Evolutionary conservation across 176 grass and related monocot species (phyloP), one percentile per base, ranked within the genome.

Genomic region (Echinochloa phyllopogon): DNA sequence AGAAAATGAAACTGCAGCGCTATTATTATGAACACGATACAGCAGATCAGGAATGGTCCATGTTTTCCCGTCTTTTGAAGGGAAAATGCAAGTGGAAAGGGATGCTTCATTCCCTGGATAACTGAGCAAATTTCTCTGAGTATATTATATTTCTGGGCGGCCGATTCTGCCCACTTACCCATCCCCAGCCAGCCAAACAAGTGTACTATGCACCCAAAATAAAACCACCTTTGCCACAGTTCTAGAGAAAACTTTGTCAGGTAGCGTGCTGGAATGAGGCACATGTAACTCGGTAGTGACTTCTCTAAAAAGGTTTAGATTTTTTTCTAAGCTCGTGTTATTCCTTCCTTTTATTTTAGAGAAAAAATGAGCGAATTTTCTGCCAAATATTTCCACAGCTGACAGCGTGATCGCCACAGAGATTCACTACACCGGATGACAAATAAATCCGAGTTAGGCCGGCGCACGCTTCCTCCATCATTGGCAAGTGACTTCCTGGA

Each of bases 251-350:
- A 60, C 38, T 25, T 81, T 23, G 69, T 82, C 44, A 57, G 65
- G 48, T 86, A 50, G 78, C 72, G 84, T 77, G 23, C 39, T 65
- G 72, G 55, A 77, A 71, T 15, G 71, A 76, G 77, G 14, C 63
- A 65, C 80, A 52, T n/a, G 64, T 73, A 65, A 52, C 43, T 63
- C 12, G 69, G 25, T 38, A 52, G 63, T 53, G 55, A 33, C 53
- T 63, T 69, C 38, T 72, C 53, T 25, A 79, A 40, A 72, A 10
- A 52, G 10, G 4, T 23, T 6, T 25, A 42, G 18, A 44, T 56
- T 59, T 89, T 75, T 53, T 44, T 47, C 42, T 10, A 59, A 2
- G 41, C 29, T 18, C 45, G 21, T 7, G 56, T 58, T 21, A 58
- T 58, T 58, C 3, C 9, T 56, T 57, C 53, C n/a, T n/a, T n/a